These are phyloP conservation scores for Clavariopsis aquatica DNA, from an alignment of 495 filamentous ascomycete species.

Conservation along the genomic window DNA sequence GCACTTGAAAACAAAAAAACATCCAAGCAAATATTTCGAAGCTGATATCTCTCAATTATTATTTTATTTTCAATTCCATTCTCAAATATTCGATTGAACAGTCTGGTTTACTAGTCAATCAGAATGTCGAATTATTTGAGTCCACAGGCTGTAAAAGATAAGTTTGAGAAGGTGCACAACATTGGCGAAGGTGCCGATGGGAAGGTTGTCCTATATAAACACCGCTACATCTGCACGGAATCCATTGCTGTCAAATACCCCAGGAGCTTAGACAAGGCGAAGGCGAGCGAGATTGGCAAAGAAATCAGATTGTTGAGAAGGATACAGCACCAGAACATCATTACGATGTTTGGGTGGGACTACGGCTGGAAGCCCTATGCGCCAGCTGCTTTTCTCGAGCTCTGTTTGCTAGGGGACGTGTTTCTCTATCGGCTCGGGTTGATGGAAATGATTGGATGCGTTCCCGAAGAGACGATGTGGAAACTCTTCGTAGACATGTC, in stretches of 20 bases:
- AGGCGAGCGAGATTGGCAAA: not conserved
- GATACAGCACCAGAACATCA: constrained; percentile 4
- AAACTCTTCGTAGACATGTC: constrained; percentile 24
- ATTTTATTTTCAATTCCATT: too few species aligned
- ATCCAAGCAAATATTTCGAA: too few species aligned
- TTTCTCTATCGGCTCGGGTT: not conserved
- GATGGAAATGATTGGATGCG: not conserved
- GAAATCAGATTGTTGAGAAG: constrained; percentile 6
- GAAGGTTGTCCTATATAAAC: not conserved
- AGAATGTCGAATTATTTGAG: not conserved
- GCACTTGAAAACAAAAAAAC: too few species aligned
- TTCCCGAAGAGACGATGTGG: constrained; percentile 26
- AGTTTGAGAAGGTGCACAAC: not conserved
- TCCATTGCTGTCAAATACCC: not conserved
- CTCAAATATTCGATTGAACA: too few species aligned
- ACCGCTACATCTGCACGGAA: not conserved
- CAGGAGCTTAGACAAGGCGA: not conserved
- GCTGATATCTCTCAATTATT: too few species aligned
- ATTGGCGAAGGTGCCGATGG: not conserved
- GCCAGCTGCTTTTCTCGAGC: constrained; percentile 16
- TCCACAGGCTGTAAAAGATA: not conserved
- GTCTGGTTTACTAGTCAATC: too few species aligned
- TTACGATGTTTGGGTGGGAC: constrained; percentile 13
- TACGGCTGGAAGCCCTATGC: not conserved
- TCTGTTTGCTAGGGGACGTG: constrained; percentile 11